Percentiles rank a stretch among this genome's conserved stretches.
phyloP scores from a whole-genome alignment of 2,329 filamentous ascomycete genomes.

The Daldinia sp. region DNA sequence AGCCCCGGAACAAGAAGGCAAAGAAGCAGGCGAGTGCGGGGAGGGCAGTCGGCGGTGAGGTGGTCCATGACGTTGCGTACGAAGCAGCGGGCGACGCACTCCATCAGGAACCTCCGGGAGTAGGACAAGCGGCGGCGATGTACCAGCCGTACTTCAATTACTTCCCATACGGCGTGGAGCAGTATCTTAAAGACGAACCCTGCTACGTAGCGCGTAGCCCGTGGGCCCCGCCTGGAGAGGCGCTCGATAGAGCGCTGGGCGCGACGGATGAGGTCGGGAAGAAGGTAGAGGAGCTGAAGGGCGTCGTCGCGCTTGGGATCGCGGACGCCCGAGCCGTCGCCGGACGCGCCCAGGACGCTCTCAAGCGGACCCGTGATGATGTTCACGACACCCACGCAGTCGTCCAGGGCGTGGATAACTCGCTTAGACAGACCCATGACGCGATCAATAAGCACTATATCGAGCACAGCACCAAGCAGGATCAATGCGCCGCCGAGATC shows the following conservation, averaged over 20 bases:
- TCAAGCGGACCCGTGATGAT: slow-evolving; percentile 26
- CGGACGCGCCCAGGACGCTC: slow-evolving; percentile 17
- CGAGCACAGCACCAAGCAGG: slow-evolving; percentile 42
- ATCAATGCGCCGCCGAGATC: slow-evolving; percentile 43
- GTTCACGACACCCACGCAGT: slow-evolving; percentile 32
- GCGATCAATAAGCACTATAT: slow-evolving; percentile 39
- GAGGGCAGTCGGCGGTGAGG: slow-evolving; percentile 10
- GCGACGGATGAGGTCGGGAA: slow-evolving; percentile 36
- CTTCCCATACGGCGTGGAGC: slow-evolving; percentile 24
- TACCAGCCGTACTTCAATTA: slow-evolving; percentile 16
- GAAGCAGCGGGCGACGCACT: slow-evolving; percentile 21
- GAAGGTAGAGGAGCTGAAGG: slow-evolving; percentile 41
- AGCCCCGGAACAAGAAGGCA: slow-evolving; percentile 29
- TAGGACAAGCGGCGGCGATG: slow-evolving; percentile 4
- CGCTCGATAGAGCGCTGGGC: slow-evolving; percentile 32
- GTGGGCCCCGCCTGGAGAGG: slow-evolving; percentile 42
- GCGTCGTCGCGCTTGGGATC: slow-evolving; percentile 29
- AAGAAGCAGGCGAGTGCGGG: slow-evolving; percentile 19
- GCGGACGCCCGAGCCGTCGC: slow-evolving; percentile 37
- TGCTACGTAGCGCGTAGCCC: slow-evolving; percentile 38
- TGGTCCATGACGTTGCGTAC: slow-evolving; percentile 11
- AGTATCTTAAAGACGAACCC: slow-evolving; percentile 37
- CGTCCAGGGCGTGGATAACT: slow-evolving; percentile 37
- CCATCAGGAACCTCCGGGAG: slow-evolving; percentile 2
- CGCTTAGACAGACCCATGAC: slow-evolving; percentile 42